Conservation (phyloP, 2,329 filamentous ascomycete species). For the Aspergillus quadrilineatus region DNA sequence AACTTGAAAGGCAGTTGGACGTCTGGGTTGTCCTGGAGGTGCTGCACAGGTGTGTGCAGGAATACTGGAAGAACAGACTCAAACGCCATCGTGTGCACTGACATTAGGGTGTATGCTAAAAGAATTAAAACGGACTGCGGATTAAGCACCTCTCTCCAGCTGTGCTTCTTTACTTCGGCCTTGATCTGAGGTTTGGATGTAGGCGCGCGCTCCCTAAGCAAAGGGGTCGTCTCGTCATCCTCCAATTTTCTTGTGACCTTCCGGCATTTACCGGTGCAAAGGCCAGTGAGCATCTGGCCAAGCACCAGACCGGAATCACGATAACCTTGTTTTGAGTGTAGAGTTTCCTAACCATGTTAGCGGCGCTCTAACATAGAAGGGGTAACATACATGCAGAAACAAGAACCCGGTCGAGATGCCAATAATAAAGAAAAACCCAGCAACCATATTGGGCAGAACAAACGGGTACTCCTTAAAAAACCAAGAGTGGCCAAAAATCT, state of each 20-base stretch:
- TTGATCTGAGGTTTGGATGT: constrained; percentile 16
- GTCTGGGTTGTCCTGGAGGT: constrained; percentile 55
- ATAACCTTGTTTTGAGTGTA: constrained; percentile 66
- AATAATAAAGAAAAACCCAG: constrained; percentile 72
- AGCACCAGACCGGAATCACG: constrained; percentile 74
- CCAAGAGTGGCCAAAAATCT: constrained; percentile 63
- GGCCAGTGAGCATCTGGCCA: constrained; percentile 62
- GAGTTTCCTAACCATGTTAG: constrained; percentile 64
- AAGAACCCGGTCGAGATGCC: constrained; percentile 72
- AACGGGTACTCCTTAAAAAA: constrained; percentile 80
- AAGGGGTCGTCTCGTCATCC: constrained; percentile 31
- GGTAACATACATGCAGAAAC: constrained; percentile 66
- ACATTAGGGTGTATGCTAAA: constrained; percentile 73
- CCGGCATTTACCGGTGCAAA: constrained; percentile 31
- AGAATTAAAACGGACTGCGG: constrained; percentile 74
- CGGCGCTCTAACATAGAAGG: constrained; percentile 41
- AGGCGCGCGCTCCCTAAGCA: constrained; percentile 27
- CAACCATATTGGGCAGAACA: constrained; percentile 76
- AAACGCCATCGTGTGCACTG: constrained; percentile 77
- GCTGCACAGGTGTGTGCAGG: constrained; percentile 69
- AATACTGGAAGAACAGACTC: constrained; percentile 89
- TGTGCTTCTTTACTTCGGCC: constrained; percentile 30
- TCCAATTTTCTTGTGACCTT: constrained; percentile 12
- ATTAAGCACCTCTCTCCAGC: constrained; percentile 67
- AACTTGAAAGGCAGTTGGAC: constrained; percentile 75